Evolutionary conservation across 441 rosid species (phyloP).

Genomic region (Hura crepitans): DNA sequence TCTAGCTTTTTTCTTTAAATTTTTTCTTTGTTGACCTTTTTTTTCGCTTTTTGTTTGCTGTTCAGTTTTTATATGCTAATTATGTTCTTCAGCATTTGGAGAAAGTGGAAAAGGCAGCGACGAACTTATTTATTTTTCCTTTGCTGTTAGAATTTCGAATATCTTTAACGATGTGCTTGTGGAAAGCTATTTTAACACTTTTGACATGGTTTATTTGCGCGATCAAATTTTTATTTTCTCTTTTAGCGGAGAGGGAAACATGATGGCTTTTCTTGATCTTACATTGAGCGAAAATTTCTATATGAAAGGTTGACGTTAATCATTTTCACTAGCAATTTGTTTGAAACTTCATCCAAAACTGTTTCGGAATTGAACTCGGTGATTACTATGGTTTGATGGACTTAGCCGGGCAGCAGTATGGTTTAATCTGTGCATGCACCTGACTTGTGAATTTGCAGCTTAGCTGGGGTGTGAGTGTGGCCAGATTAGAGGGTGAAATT

Average conservation of each 20-base stretch:
- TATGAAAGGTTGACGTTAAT: not conserved
- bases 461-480: not conserved
- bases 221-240: not conserved
- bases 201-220: not conserved
- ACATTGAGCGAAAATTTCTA: not conserved
- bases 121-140: not conserved
- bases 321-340: not conserved
- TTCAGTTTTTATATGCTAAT: not conserved
- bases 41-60: not conserved
- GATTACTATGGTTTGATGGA: not conserved
- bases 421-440: not conserved
- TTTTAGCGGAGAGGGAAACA: not conserved
- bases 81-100: not conserved
- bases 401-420: not conserved
- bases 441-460: not conserved
- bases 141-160: constrained; percentile 1
- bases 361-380: constrained; percentile 4
- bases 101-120: not conserved
- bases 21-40: not conserved
- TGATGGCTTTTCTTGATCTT: not conserved
- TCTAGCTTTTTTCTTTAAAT: not conserved
- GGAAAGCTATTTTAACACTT: not conserved
- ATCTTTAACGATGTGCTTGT: not conserved
- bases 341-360: not conserved
- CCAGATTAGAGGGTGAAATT: not conserved